phyloP scores from a whole-genome alignment of 176 grass and related monocot species.

The Ananas comosus region DNA sequence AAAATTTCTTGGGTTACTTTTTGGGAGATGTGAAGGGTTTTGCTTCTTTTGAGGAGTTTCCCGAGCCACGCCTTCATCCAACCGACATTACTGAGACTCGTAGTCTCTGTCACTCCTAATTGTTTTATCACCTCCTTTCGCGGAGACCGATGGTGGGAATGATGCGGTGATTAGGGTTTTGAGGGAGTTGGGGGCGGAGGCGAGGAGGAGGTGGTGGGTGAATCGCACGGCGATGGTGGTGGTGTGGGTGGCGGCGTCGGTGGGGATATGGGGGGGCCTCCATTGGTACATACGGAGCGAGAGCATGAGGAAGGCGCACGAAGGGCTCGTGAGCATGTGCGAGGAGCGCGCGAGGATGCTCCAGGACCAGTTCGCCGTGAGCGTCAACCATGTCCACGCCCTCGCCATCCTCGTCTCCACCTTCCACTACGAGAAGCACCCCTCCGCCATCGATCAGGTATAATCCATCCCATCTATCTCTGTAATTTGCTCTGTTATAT shows the following conservation, averaged over 20 bases:
- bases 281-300: constrained; percentile 50
- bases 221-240: constrained; percentile 20
- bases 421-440: constrained; percentile 79
- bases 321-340: constrained; percentile 73
- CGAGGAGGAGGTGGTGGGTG: constrained; percentile 23
- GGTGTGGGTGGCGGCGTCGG: constrained; percentile 25
- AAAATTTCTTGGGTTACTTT: background rate
- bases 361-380: constrained; percentile 94
- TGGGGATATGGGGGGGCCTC: constrained; percentile 32
- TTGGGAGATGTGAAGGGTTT: constrained; percentile 44
- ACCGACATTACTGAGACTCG: constrained; percentile 4
- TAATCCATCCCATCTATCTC: background rate
- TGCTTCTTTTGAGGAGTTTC: constrained; percentile 71
- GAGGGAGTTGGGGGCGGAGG: constrained; percentile 8
- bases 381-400: constrained; percentile 86
- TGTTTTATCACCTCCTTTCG: constrained; percentile 14
- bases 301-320: constrained; percentile 62
- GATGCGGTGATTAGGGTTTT: constrained; percentile 9
- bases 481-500: background rate
- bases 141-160: constrained; percentile 38
- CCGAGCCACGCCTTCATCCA: constrained; percentile 31
- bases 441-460: constrained; percentile 75
- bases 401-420: constrained; percentile 79
- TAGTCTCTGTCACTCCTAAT: constrained; percentile 9
- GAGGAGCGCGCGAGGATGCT: constrained; percentile 94